Evolutionary conservation across 495 filamentous ascomycete genomes (phyloP), one percentile per base, ranked within the genome.

Genomic region (Penicillium goetzii): DNA sequence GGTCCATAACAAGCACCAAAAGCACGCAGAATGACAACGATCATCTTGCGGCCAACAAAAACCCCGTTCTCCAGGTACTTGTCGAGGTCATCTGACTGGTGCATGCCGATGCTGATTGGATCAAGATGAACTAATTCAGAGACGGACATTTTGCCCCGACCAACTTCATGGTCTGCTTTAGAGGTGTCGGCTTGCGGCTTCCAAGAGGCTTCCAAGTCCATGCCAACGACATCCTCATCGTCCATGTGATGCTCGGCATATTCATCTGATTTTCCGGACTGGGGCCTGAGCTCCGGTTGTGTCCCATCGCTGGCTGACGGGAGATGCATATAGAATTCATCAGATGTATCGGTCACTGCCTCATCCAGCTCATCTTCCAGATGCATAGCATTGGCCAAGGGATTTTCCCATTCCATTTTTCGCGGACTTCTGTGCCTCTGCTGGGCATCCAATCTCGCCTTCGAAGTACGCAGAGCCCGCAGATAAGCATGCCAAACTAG

Each of bases 401-500:
- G 76, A 33, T 80, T 82, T 80, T 78, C 56, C 74, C 78, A 81
- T 9, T 50, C 52, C 47, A 70, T 64, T 28, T 65, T 68, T n/a
- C 28, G 51, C 9, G 63, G 36, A 32, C 11, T 15, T 9, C 36
- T 56, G 43, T 66, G 65, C 4, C 54, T 30, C 30, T 66, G 61
- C 0, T 67, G 59, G 15, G 67, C 70, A 30, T 68, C 56, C 12
- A 85, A 80, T 74, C 82, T 83, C 62, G 78, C 76, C 40, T 87
- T 84, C 1, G 80, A 82, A 56, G 84, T 82, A 28, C 80, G 88
- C 59, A 86, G 80, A 28, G 74, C 76, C 62, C 80, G 85, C 60
- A 85, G 80, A 62, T 72, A 83, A 30, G 64, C 68, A 59, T 67
- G 70, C 80, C 72, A 83, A 15, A 63, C 72, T 47, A 63, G 63